Percentiles rank a stretch among this genome's conserved stretches.
Evolutionary conservation across 371 early-diverging fungal species (phyloP).

Genomic region (Cokeromyces recurvatus): DNA sequence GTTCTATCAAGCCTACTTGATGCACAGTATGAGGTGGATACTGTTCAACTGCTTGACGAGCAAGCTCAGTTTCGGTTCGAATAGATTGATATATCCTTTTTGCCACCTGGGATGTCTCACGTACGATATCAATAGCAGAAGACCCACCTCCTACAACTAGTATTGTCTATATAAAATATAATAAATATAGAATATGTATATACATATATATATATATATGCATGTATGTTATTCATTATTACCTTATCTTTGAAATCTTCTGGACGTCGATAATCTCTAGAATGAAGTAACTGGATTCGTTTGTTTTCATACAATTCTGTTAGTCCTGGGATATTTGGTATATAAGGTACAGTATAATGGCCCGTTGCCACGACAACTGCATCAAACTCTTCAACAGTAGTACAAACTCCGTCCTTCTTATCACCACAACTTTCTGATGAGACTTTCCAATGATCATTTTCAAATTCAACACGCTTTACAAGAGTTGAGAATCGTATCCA

Average conservation of each 20-base stretch:
- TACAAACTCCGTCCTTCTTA: not conserved
- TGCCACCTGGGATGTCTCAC: slow-evolving; percentile 39
- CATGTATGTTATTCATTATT: slow-evolving; percentile 1
- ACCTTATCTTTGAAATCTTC: slow-evolving; percentile 38
- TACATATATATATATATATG: too few relatives aligned
- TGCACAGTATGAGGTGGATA: slow-evolving; percentile 6
- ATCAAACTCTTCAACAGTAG: slow-evolving; percentile 33
- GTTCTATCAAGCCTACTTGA: slow-evolving; percentile 12
- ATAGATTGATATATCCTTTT: slow-evolving; percentile 40
- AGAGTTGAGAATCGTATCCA: slow-evolving; percentile 41
- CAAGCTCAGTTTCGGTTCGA: slow-evolving; percentile 23
- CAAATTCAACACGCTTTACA: slow-evolving; percentile 31
- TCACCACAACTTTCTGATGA: not conserved
- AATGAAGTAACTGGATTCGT: slow-evolving; percentile 34
- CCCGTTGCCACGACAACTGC: slow-evolving; percentile 59
- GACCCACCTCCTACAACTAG: slow-evolving; percentile 50
- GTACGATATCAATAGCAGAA: slow-evolving; percentile 49
- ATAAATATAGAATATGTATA: too few relatives aligned
- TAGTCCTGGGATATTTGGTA: slow-evolving; percentile 52
- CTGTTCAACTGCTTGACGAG: slow-evolving; percentile 9
- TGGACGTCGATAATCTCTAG: slow-evolving; percentile 53
- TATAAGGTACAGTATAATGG: slow-evolving; percentile 50
- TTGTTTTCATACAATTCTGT: slow-evolving; percentile 3
- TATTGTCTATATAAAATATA: slow-evolving; percentile 20
- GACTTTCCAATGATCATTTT: slow-evolving; percentile 18